Base-by-base conservation (phyloP, 257 asterid species). In the Solanum sparsipilum region DNA sequence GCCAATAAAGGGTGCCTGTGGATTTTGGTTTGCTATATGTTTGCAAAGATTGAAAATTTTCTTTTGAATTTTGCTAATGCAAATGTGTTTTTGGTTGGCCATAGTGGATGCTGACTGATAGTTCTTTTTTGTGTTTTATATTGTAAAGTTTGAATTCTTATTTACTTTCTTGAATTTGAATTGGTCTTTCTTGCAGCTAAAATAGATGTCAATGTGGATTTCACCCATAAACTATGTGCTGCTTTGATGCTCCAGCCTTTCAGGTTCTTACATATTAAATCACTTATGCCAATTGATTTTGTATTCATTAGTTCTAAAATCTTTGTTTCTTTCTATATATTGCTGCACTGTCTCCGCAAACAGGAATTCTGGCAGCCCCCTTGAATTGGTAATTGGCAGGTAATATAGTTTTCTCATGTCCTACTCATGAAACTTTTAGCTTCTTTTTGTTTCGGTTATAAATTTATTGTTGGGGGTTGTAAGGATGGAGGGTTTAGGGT, bases 201-300 rank as follows among this genome's bases (percentile, higher is more conserved):
- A 97, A 91, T 97, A 89, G 99, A 96, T 90, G 93, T 95, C 93
- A 97, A 94, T 92, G 98, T 97, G 84, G 99, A 97, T 95, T 97
- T 96, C 92, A 95, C 98, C 23, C 98, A 97, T 94, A 96, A 96
- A 88, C 89, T 97, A 83, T 96, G 96, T 90, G 95, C 98, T 89
- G 99, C 98, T 84, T 85, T 95, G 92, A 94, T 94, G 98, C 91
- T 93, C 58, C 95, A 95, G 39, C 95, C 99, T 84, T 92, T 94
- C 95, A 96, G 99, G 99, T 94, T 84, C 21, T 81, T 84, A 85
- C 81, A 83, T 88, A 25, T 21, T 20, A 13, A 34, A 36, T 13
- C 16, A 27, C 13, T 35, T 68, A 2, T 10, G 23, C 16, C 29
- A 25, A 52, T 86, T 71, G 32, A 84, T 88, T 67, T 36, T 29